These are phyloP conservation scores for Trametes cubensis DNA, from an alignment of 768 basidiomycete genomes.

Conservation along the genomic window DNA sequence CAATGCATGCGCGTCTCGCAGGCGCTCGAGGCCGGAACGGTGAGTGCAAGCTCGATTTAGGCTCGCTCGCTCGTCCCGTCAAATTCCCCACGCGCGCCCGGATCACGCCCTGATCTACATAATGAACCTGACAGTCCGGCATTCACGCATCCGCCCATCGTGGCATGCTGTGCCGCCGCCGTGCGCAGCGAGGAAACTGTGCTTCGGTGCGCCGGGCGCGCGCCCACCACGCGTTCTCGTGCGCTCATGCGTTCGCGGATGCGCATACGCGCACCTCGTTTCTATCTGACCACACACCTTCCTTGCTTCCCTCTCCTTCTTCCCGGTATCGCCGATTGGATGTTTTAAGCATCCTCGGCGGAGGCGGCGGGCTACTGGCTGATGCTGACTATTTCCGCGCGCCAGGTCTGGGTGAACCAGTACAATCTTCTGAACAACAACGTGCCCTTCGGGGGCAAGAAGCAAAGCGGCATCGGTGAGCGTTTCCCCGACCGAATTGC, in stretches of 20 bases:
- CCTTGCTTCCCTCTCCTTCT: not conserved
- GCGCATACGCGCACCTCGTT: not conserved
- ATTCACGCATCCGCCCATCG: not conserved
- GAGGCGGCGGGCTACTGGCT: not conserved
- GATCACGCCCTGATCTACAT: conserved; percentile 9
- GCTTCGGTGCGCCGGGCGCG: not conserved
- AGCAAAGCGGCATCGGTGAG: conserved; percentile 85
- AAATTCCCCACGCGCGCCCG: not conserved
- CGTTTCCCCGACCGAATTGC: conserved; percentile 11
- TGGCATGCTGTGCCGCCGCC: conserved; percentile 1
- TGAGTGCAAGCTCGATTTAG: conserved; percentile 38
- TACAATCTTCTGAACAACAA: conserved; percentile 85
- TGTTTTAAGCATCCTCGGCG: not conserved
- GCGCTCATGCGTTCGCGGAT: not conserved
- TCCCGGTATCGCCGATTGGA: not conserved
- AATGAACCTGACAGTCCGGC: conserved; percentile 2
- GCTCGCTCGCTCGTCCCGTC: not conserved
- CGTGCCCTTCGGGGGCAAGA: conserved; percentile 95
- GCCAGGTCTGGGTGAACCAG: conserved; percentile 89
- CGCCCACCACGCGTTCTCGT: not conserved
- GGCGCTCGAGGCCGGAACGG: conserved; percentile 87
- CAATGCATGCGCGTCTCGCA: conserved; percentile 90
- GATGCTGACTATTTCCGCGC: not conserved
- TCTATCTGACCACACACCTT: too few relatives aligned
- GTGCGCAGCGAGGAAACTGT: not conserved